Base-by-base conservation (phyloP, 192 early-diverging fungal genomes). In the Umbelopsis sp. region DNA sequence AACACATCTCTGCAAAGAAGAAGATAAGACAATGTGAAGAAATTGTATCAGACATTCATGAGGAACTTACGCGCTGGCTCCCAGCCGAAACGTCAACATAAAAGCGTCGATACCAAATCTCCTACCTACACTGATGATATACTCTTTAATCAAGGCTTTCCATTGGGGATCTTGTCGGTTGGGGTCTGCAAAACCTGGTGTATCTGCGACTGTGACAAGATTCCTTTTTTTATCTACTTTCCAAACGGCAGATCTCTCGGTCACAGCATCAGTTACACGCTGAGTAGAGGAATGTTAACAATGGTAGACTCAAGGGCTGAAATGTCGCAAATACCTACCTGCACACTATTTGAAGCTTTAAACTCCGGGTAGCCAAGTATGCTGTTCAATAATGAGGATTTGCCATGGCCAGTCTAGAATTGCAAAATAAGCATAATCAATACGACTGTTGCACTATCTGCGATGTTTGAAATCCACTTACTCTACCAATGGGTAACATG, bases 31-130 rank as follows among this genome's bases (percentile, higher is more conserved):
- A 21, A 15, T 6, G 10, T 16, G n/a, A n/a, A 15, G 25, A 11
- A 4, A 0, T 41, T 33, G 49, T 4, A 25, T 16, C 37, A 22
- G 2, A 4, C 3, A 44, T 21, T 6, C 18, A 71, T n/a, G 18
- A 22, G 25, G 20, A 45, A 61, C 72, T 51, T 69, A 68, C 73
- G 27, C 27, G 13, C 58, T 46, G 15, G 33, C 44, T 15, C 49
- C 68, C 2, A 69, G 46, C 30, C 41, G 50, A 23, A 68, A 74
- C 23, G 68, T 67, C 21, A 74, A 18, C 50, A 74, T 41, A 41
- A 74, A 74, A 6, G 67, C 73, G 51, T 74, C 73, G 46, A 74
- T 74, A 35, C 73, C 73, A 22, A 74, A 41, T n/a, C 73, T 51
- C 13, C 35, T 67, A 7, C 67, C 46, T 22, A 74, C 44, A 44